phyloP scores from a whole-genome alignment of 2,329 filamentous ascomycete species.

The Alternaria brassicicola region DNA sequence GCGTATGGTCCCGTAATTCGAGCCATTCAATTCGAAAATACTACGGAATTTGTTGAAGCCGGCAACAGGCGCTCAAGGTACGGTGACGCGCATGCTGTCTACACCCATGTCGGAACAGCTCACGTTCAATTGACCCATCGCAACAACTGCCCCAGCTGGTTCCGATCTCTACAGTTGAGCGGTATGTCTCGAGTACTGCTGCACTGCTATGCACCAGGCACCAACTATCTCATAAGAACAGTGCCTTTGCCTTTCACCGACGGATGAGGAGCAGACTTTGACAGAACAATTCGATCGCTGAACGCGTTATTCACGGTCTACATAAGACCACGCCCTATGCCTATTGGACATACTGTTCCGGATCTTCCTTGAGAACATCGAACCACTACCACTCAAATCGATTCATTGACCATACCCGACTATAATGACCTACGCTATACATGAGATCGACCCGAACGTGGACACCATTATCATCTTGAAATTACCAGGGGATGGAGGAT shows the following conservation, averaged over 20 bases:
- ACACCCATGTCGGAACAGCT: neutral
- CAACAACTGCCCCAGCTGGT: too few relatives aligned
- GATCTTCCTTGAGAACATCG: neutral
- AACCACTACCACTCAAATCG: neutral
- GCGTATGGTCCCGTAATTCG: too few relatives aligned
- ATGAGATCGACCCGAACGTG: constrained; percentile 1
- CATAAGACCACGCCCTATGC: neutral
- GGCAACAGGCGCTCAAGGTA: neutral
- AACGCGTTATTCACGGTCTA: neutral
- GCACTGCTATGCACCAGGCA: neutral
- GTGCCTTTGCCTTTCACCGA: neutral
- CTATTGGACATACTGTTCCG: neutral
- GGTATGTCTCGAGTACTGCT: neutral
- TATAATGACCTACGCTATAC: neutral
- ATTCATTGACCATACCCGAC: neutral
- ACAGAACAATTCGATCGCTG: neutral
- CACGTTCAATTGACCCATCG: neutral
- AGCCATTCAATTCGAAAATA: too few relatives aligned
- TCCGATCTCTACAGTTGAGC: neutral
- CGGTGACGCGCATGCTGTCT: neutral
- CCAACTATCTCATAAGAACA: neutral
- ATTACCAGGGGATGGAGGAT: neutral
- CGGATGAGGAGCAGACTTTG: neutral
- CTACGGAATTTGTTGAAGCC: neutral
- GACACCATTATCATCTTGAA: constrained; percentile 12